These are phyloP conservation scores for Zanthoxylum bungeanum DNA, from an alignment of 345 rosid genomes.

Conservation along the genomic window DNA sequence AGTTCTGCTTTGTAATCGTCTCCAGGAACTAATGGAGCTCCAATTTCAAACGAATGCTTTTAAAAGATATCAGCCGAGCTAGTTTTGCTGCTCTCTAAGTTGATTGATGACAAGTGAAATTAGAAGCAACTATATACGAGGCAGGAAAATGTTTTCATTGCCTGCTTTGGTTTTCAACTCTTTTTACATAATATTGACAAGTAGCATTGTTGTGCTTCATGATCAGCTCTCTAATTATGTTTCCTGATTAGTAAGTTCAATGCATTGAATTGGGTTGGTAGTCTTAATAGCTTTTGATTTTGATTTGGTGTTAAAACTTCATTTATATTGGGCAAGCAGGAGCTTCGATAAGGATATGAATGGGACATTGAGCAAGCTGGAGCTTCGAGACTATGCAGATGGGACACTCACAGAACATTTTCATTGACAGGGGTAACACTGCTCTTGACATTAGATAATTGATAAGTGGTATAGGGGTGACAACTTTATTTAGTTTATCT, in stretches of 20 bases:
- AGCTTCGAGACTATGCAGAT: conserved; percentile 94
- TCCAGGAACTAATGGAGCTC: conserved; percentile 98
- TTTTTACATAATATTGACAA: not conserved
- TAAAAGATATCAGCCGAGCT: not conserved
- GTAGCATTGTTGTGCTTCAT: not conserved
- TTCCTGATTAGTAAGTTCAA: not conserved
- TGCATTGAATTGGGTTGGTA: not conserved
- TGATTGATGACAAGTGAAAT: not conserved
- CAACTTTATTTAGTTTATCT: not conserved
- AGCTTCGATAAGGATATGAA: conserved; percentile 91
- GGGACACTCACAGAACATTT: conserved; percentile 93
- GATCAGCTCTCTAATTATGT: not conserved
- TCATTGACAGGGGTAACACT: conserved; percentile 82
- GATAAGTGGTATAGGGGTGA: not conserved
- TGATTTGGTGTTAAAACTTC: conserved; percentile 4
- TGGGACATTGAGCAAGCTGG: conserved; percentile 93
- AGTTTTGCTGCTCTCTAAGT: not conserved
- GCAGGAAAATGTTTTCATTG: not conserved
- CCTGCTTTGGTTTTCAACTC: not conserved
- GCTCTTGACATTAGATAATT: no score
- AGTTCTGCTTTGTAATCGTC: conserved; percentile 94
- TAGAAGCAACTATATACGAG: not conserved
- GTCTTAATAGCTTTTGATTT: not conserved
- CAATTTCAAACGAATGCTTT: conserved; percentile 29
- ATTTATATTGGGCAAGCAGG: conserved; percentile 73